Percentiles rank a stretch among this genome's conserved stretches.
Conservation (phyloP, 2,329 filamentous ascomycete species). For the Ophiocordyceps robertsii region DNA sequence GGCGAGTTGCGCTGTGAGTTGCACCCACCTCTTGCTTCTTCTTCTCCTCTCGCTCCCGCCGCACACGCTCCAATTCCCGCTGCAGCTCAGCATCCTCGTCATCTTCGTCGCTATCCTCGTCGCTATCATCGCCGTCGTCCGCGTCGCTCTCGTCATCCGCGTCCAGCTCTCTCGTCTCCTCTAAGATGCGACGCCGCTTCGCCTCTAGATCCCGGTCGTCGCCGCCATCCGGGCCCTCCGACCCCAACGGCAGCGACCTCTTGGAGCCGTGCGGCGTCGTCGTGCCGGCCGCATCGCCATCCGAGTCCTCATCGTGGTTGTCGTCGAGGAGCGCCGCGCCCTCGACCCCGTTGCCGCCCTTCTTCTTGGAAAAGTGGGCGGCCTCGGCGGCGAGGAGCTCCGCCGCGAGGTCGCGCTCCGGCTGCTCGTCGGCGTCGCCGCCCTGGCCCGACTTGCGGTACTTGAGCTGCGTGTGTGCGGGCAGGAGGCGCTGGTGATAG, state of each 20-base stretch:
- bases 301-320: conserved; percentile 15
- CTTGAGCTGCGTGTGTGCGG: conserved; percentile 88
- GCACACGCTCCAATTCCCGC: conserved; percentile 88
- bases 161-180: conserved; percentile 79
- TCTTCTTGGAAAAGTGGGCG: conserved; percentile 75
- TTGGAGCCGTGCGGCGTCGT: background rate
- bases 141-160: conserved; percentile 62
- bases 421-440: conserved; percentile 58
- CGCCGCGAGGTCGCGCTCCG: conserved; percentile 65
- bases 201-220: conserved; percentile 58
- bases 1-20: background rate
- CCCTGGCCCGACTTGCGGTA: conserved; percentile 79
- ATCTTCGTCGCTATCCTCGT: conserved; percentile 44
- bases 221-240: conserved; percentile 1
- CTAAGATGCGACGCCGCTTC: conserved; percentile 75
- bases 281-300: background rate
- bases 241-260: background rate
- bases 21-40: conserved; percentile 22
- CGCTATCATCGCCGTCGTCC: conserved; percentile 41
- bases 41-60: conserved; percentile 48
- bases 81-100: conserved; percentile 66
- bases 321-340: conserved; percentile 21
- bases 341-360: conserved; percentile 27
- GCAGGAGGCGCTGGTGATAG: conserved; percentile 91
- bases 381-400: conserved; percentile 85